Base-by-base conservation (phyloP, 2,329 filamentous ascomycete species). In the Ophiostoma sp. region DNA sequence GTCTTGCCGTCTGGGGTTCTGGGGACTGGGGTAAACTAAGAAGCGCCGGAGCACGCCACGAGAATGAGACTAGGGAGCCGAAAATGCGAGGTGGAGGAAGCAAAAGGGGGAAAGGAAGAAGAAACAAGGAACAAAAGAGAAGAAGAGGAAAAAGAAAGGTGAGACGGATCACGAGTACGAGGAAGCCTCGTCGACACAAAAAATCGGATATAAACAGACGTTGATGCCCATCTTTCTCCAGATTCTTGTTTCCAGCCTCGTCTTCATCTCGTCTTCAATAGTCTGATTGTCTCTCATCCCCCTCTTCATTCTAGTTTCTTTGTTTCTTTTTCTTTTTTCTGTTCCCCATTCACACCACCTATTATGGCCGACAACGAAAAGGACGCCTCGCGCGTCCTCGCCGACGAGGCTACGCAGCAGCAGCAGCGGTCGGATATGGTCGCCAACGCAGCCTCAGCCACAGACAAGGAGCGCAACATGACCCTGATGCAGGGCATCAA, bases 381-480 rank as follows among this genome's bases (percentile, higher is more conserved):
- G 2, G 22, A 63, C 8, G 57, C 6, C 5, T n/a, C 4, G 28
- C 31, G 33, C 57, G 57, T 63, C 57, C n/a, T 22, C 8, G 57
- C 28, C 57, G 17, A 19, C 11, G 57, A 39, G 28, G 28, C 17
- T 9, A 19, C 25, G 28, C 28, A n/a, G 57, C 5, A 69, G 15
- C 45, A n/a, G n/a, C n/a, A n/a, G n/a, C n/a, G 25, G 22, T 22
- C 61, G 17, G 52, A 61, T 25, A 71, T 59, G 50, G 52, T 57
- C 15, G 22, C 36, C 25, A 61, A 71, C 22, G 55, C 69, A 8
- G 33, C 57, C 17, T 7, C 28, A 2, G 59, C 71, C 25, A 55
- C 72, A 55, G 72, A 66, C 33, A 66, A 64, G 42, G 72, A 75
- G 61, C 71, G 57, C 52, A 69, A 55, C 33, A 71, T 75, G 68